Conservation (phyloP, 192 early-diverging fungal genomes). For the Geosiphon pyriformis region DNA sequence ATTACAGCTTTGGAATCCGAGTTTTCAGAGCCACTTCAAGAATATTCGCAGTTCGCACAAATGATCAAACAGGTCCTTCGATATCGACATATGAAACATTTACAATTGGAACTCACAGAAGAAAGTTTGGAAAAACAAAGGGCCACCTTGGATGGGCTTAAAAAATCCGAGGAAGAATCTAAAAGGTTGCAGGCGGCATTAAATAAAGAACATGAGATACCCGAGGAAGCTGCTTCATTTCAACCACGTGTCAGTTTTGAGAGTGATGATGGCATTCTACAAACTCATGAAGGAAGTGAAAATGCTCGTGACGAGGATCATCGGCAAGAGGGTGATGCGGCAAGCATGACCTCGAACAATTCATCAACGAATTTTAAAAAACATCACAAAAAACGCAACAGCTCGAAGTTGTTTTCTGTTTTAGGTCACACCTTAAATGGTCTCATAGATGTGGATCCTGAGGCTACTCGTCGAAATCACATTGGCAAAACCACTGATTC, state of each 20-base stretch:
- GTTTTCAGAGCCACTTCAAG: slow-evolving; percentile 78
- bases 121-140: slow-evolving; percentile 73
- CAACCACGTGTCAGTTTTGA: slow-evolving; percentile 14
- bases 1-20: slow-evolving; percentile 64
- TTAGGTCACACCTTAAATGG: slow-evolving; percentile 76
- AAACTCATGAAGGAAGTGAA: slow-evolving; percentile 21
- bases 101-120: slow-evolving; percentile 74
- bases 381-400: slow-evolving; percentile 34
- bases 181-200: slow-evolving; percentile 66
- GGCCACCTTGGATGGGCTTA: slow-evolving; percentile 49
- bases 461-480: slow-evolving; percentile 77
- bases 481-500: slow-evolving; percentile 83
- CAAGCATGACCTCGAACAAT: slow-evolving; percentile 4
- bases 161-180: slow-evolving; percentile 66
- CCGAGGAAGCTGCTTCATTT: slow-evolving; percentile 11
- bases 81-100: slow-evolving; percentile 80
- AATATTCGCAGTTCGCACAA: slow-evolving; percentile 83
- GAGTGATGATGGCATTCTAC: slow-evolving; percentile 26
- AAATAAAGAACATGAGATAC: slow-evolving; percentile 32
- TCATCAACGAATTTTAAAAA: slow-evolving; percentile 26
- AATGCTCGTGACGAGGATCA: slow-evolving; percentile 23
- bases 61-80: slow-evolving; percentile 84
- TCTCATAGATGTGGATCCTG: slow-evolving; percentile 94
- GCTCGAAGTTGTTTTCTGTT: slow-evolving; percentile 49
- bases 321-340: slow-evolving; percentile 26